Base-by-base conservation (phyloP, 441 rosid genomes). In the Raphanus hybrid region DNA sequence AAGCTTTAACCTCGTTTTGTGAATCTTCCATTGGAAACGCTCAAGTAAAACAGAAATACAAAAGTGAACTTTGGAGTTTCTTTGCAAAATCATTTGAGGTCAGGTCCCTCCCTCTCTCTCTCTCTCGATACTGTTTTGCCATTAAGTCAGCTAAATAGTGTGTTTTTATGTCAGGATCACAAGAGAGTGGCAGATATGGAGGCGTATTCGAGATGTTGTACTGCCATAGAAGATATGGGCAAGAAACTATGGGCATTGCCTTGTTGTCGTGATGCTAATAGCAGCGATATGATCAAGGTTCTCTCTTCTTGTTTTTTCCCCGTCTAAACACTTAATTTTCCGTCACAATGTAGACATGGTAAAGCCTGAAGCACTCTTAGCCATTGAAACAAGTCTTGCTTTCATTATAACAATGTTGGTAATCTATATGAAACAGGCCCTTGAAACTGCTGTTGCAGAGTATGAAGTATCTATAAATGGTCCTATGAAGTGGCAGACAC, bases 401-500 rank as follows among this genome's bases (percentile, higher is more conserved):
- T 59, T 37, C 68, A 8, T 32, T 60, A n/a, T 54, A 41, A 73
- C 67, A 34, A 41, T 54, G 39, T 5, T 16, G 54, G 61, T 74
- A 20, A 52, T 67, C 11, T 82, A 39, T 64, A 29, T 77, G 52
- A 63, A 54, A 55, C 86, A 94, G 97, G 90, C 89, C 69, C 90
- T 94, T 83, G 95, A 92, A 80, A 82, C 64, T 52, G 87, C 89
- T 75, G 64, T 92, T 18, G 81, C 85, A 1, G 97, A 90, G 64
- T 94, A 92, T 69, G 96, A 90, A 76, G 83, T 71, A 73, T 85
- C 90, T 15, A 80, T 81, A 74, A 87, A 85, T 67, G 95, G 96
- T 69, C 96, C 96, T n/a, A 86, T 87, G 74, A 92, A 94, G 77
- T 92, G 98, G 97, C 88, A 91, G 84, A 89, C 90, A 77, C 78